Evolutionary conservation across 148 eudicot species (phyloP).

Genomic region (Dysphania ambrosioides): DNA sequence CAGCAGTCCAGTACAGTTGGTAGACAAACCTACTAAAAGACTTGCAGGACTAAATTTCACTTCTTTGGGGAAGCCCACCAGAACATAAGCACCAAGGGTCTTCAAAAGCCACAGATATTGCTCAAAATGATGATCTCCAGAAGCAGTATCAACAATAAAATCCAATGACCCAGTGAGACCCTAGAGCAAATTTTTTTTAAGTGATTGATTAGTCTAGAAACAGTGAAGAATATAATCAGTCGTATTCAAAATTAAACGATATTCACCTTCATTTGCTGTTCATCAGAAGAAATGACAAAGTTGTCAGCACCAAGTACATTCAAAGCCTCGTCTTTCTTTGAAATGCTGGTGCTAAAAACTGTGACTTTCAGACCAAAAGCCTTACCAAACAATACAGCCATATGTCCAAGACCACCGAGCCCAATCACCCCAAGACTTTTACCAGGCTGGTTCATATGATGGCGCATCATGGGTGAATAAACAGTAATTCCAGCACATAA

Average conservation of each 20-base stretch:
- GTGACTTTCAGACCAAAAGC: slow-evolving; percentile 80
- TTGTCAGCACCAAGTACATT: slow-evolving; percentile 57
- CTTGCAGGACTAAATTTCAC: slow-evolving; percentile 59
- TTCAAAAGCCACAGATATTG: slow-evolving; percentile 59
- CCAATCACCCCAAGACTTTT: slow-evolving; percentile 80
- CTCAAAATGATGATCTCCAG: slow-evolving; percentile 72
- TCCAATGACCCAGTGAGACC: slow-evolving; percentile 52
- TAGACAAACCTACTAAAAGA: slow-evolving; percentile 46
- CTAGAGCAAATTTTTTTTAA: slow-evolving; percentile 32
- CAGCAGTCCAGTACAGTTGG: neutral
- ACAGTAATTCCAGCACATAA: slow-evolving; percentile 86
- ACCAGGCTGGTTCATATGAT: slow-evolving; percentile 79
- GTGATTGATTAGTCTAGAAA: neutral
- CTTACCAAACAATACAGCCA: slow-evolving; percentile 83
- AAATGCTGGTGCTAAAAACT: slow-evolving; percentile 69
- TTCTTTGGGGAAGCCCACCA: slow-evolving; percentile 67
- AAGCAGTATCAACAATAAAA: slow-evolving; percentile 74
- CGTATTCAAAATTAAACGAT: neutral
- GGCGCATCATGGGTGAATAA: slow-evolving; percentile 70
- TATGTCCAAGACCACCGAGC: slow-evolving; percentile 80
- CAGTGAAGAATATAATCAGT: neutral
- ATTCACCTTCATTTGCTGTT: slow-evolving; percentile 54
- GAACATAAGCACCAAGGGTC: slow-evolving; percentile 51
- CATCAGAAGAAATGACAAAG: slow-evolving; percentile 63
- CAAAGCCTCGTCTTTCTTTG: slow-evolving; percentile 67